phyloP scores from a whole-genome alignment of 371 early-diverging fungal species.

The Nosema muscidifuracis region DNA sequence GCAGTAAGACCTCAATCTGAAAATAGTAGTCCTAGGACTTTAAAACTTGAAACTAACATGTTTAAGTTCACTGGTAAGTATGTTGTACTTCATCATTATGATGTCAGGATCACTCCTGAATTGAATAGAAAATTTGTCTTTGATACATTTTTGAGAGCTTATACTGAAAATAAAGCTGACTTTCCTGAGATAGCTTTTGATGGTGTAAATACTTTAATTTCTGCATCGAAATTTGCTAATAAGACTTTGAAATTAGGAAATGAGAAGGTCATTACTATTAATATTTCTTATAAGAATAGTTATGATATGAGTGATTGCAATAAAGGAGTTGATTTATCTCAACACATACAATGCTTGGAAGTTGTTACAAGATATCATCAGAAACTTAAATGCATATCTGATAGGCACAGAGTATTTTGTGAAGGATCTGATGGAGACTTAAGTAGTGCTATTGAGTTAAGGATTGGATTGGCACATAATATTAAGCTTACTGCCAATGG shows the following conservation, averaged over 20 bases:
- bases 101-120: conserved; percentile 41
- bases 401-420: conserved; percentile 21
- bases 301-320: conserved; percentile 6
- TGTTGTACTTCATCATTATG: conserved; percentile 21
- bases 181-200: conserved; percentile 31
- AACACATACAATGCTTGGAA: conserved; percentile 36
- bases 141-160: neutral
- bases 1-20: neutral
- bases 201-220: conserved; percentile 33
- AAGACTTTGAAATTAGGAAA: conserved; percentile 13
- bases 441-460: conserved; percentile 43
- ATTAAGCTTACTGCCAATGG: conserved; percentile 31
- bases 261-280: neutral
- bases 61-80: conserved; percentile 22
- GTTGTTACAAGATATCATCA: conserved; percentile 29
- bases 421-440: conserved; percentile 4
- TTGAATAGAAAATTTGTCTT: conserved; percentile 12
- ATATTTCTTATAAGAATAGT: conserved; percentile 22
- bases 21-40: neutral
- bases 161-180: neutral
- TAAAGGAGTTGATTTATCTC: conserved; percentile 3
- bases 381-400: neutral
- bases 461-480: conserved; percentile 36
- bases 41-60: conserved; percentile 15
- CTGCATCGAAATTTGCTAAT: conserved; percentile 20